Evolutionary conservation across 169 alveolate genomes (phyloP).

Genomic region (Theileria orientalis): DNA sequence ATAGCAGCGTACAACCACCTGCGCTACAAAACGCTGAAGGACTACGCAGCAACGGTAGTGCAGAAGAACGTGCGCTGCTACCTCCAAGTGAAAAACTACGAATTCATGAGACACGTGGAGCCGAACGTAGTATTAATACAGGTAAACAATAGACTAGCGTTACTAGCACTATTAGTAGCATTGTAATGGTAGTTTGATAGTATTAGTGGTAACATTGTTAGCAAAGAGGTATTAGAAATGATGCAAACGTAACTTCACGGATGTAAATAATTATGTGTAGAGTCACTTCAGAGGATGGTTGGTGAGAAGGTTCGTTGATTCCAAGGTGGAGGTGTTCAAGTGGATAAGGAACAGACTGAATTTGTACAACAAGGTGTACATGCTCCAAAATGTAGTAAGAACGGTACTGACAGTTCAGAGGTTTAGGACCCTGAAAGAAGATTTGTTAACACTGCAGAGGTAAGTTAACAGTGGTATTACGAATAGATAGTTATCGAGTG

Average conservation of each 20-base stretch:
- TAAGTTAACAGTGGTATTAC: not conserved
- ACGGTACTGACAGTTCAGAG: not conserved
- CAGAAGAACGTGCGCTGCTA: constrained; percentile 63
- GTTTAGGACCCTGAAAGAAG: constrained; percentile 3
- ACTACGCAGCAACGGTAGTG: constrained; percentile 57
- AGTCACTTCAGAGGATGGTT: constrained; percentile 11
- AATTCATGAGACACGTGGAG: not conserved
- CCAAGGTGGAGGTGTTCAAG: constrained; percentile 5
- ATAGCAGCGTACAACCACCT: constrained; percentile 35
- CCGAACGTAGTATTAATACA: constrained; percentile 42
- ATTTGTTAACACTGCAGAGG: constrained; percentile 12
- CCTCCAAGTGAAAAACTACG: constrained; percentile 24
- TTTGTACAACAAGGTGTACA: not conserved
- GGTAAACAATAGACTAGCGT: too few species aligned
- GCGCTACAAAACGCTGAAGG: constrained; percentile 20
- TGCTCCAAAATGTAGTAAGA: constrained; percentile 5
- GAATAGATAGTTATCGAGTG: not conserved
- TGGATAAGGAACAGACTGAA: not conserved
- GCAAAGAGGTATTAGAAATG: not conserved
- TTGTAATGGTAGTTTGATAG: not conserved
- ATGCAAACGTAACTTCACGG: not conserved
- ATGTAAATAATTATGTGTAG: not conserved
- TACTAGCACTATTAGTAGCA: not conserved
- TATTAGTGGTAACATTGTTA: not conserved
- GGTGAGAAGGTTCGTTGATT: constrained; percentile 11